Conservation (phyloP, 495 filamentous ascomycete genomes). For the Annulohypoxylon nitens region DNA sequence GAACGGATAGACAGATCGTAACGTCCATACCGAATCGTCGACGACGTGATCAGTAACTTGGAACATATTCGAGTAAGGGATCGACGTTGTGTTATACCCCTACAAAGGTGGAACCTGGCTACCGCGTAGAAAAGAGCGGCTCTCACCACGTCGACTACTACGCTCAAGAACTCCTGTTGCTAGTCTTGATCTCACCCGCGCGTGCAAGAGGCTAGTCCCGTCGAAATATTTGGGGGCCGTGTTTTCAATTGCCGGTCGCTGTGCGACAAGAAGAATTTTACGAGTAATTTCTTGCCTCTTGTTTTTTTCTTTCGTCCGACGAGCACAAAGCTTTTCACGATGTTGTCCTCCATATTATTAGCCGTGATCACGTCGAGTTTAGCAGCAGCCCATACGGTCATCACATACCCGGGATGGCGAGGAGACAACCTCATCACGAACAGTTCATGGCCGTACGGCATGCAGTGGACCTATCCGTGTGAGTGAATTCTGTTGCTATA, state of each 20-base stretch:
- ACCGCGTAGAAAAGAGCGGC: neutral
- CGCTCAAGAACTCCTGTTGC: neutral
- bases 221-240: neutral
- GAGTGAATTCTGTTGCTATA: constrained; percentile 54
- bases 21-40: constrained; percentile 5
- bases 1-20: constrained; percentile 17
- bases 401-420: constrained; percentile 94
- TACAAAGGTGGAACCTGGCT: neutral
- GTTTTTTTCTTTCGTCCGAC: neutral
- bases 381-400: constrained; percentile 83
- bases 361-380: constrained; percentile 63
- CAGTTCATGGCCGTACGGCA: constrained; percentile 86
- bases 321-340: constrained; percentile 40
- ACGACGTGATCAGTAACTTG: neutral
- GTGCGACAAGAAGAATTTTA: constrained; percentile 22
- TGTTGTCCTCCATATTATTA: constrained; percentile 66
- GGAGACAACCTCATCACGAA: constrained; percentile 92
- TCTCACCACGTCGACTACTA: neutral
- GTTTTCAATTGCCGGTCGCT: constrained; percentile 18
- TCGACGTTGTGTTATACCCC: neutral
- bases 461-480: constrained; percentile 99
- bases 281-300: neutral
- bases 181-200: neutral
- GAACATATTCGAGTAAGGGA: neutral
- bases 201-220: neutral